These are phyloP conservation scores for Aspergillus neoniger DNA, from an alignment of 2,329 filamentous ascomycete species.

Conservation along the genomic window DNA sequence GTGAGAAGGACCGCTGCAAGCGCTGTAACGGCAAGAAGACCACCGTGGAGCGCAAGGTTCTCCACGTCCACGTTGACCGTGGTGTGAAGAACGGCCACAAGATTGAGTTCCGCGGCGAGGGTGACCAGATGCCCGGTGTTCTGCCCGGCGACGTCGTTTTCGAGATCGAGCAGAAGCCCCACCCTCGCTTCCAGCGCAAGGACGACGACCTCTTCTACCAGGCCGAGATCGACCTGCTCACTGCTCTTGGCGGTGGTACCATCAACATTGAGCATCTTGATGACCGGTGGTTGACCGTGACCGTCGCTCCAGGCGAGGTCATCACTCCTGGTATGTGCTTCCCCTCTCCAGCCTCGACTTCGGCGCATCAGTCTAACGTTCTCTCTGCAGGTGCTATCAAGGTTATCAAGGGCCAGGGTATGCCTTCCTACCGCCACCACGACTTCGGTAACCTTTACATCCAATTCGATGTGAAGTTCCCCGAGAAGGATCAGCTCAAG, in stretches of 20 bases:
- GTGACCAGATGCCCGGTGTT: slow-evolving; percentile 91
- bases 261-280: slow-evolving; percentile 96
- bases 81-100: slow-evolving; percentile 93
- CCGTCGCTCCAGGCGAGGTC: slow-evolving; percentile 90
- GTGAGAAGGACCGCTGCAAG: slow-evolving; percentile 98
- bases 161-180: slow-evolving; percentile 99
- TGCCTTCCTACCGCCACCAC: slow-evolving; percentile 95
- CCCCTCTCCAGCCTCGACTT: neutral
- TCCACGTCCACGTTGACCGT: slow-evolving; percentile 95
- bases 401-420: slow-evolving; percentile 93
- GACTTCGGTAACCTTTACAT: slow-evolving; percentile 95
- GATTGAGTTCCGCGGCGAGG: slow-evolving; percentile 95
- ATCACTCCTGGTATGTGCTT: slow-evolving; percentile 77
- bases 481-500: slow-evolving; percentile 68
- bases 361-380: slow-evolving; percentile 10
- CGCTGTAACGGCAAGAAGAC: slow-evolving; percentile 97
- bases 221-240: slow-evolving; percentile 92
- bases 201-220: slow-evolving; percentile 96
- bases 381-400: slow-evolving; percentile 74
- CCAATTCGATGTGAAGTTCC: slow-evolving; percentile 97
- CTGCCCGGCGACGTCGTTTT: slow-evolving; percentile 96
- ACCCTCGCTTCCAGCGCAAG: slow-evolving; percentile 89
- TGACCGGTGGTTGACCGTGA: slow-evolving; percentile 92
- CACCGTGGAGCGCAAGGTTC: slow-evolving; percentile 92
- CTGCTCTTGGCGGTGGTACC: slow-evolving; percentile 85